A percentile compares a stretch with the other conserved stretches of the same genome.
These are phyloP conservation scores for Nicotiana rustica DNA, from an alignment of 305 asterid genomes.

Conservation along the genomic window DNA sequence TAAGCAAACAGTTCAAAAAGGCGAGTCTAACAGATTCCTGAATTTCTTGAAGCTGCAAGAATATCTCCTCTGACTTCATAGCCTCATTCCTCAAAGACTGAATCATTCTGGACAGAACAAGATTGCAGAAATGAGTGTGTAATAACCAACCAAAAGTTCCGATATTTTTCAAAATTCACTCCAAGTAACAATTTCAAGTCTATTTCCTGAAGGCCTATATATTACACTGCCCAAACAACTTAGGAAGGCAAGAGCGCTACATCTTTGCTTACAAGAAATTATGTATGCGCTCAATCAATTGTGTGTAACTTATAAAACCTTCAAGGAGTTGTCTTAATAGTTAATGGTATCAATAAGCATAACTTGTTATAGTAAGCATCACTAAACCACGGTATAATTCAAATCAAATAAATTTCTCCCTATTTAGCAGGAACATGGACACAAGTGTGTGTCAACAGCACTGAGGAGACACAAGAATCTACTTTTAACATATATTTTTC, in stretches of 20 bases:
- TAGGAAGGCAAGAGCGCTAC: conserved; percentile 9
- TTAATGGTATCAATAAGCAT: conserved; percentile 24
- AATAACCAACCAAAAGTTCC: not conserved
- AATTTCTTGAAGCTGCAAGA: conserved; percentile 81
- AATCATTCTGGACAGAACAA: conserved; percentile 71
- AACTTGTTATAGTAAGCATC: not conserved
- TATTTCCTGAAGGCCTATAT: conserved; percentile 9
- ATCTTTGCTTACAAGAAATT: conserved; percentile 9
- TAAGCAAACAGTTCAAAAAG: conserved; percentile 85
- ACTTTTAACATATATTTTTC: not conserved
- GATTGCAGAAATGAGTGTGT: not conserved
- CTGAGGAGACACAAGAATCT: not conserved
- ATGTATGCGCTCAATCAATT: not conserved
- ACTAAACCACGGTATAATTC: not conserved
- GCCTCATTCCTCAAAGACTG: conserved; percentile 81
- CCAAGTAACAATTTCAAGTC: not conserved
- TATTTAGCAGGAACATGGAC: not conserved
- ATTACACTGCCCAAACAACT: conserved; percentile 8
- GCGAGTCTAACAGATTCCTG: conserved; percentile 94
- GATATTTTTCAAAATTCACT: conserved; percentile 1
- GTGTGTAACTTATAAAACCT: not conserved
- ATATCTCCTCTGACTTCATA: conserved; percentile 77
- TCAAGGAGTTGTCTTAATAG: conserved; percentile 7
- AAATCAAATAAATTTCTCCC: conserved; percentile 12
- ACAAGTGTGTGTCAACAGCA: not conserved